phyloP scores from a whole-genome alignment of 352 stramenopile species.

The Aphanomyces stellatus region DNA sequence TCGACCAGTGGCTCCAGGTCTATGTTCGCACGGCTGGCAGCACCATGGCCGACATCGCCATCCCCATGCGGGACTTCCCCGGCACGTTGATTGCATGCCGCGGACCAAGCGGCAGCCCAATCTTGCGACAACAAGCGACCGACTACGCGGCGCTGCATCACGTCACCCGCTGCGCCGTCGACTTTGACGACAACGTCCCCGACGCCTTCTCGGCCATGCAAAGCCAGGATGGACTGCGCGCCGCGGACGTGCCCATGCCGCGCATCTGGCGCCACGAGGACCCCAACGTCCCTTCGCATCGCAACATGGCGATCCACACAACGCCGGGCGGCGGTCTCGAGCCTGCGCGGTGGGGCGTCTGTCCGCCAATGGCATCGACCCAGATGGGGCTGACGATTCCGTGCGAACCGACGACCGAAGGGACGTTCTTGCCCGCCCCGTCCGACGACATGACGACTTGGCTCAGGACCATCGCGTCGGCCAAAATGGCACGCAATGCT shows the following conservation, averaged over 20 bases:
- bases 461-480: background rate
- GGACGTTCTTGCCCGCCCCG: background rate
- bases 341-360: conserved; percentile 6
- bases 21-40: background rate
- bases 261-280: conserved; percentile 1
- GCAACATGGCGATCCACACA: conserved; percentile 12
- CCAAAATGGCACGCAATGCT: too few species aligned
- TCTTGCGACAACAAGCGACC: conserved; percentile 6
- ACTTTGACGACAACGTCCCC: background rate
- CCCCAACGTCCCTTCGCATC: background rate
- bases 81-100: too few species aligned
- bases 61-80: too few species aligned
- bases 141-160: background rate
- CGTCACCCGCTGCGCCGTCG: conserved; percentile 8
- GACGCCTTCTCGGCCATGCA: conserved; percentile 4
- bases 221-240: background rate
- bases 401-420: background rate
- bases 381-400: background rate
- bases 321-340: too few species aligned
- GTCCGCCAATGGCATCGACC: background rate
- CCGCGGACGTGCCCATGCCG: background rate
- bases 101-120: too few species aligned
- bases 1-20: background rate
- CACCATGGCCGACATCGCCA: conserved; percentile 9
- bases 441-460: background rate